Conservation (phyloP, 2,329 filamentous ascomycete genomes). For the Arthrinium phaeospermum region DNA sequence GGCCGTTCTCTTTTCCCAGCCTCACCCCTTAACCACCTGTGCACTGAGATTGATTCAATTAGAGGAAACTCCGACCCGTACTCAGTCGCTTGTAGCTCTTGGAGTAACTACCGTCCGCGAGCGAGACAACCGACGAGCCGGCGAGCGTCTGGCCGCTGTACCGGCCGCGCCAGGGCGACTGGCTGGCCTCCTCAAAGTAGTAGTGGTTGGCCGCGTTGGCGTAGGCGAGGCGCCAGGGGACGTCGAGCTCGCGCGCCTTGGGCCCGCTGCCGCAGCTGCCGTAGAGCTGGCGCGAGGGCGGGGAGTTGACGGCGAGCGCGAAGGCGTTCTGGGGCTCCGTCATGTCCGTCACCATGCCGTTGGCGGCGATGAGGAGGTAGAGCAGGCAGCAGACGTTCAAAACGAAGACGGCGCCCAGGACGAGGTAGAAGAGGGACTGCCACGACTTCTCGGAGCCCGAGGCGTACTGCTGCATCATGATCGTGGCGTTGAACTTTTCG, state of each 20-base stretch:
- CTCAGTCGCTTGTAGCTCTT: constrained; percentile 36
- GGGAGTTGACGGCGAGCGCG: constrained; percentile 69
- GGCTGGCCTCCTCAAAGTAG: constrained; percentile 47
- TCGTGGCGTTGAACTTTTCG: constrained; percentile 66
- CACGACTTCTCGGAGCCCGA: constrained; percentile 66
- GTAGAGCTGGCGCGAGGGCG: constrained; percentile 43
- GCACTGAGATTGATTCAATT: not conserved
- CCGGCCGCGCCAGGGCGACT: constrained; percentile 34
- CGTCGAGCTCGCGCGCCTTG: constrained; percentile 41
- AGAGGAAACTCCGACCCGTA: constrained; percentile 24
- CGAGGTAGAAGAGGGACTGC: constrained; percentile 70
- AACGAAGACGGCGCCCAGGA: constrained; percentile 69
- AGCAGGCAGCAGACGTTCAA: constrained; percentile 70
- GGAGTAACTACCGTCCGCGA: constrained; percentile 23
- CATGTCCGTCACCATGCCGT: constrained; percentile 75
- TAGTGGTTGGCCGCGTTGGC: constrained; percentile 47
- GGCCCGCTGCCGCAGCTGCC: constrained; percentile 48
- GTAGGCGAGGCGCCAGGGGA: constrained; percentile 50
- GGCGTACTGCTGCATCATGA: constrained; percentile 72
- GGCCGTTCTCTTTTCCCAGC: not conserved
- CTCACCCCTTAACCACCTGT: not conserved
- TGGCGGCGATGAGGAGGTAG: constrained; percentile 63
- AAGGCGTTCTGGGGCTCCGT: constrained; percentile 80
- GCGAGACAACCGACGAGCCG: constrained; percentile 22
- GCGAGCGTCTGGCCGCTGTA: constrained; percentile 26